Conservation (phyloP, 2,329 filamentous ascomycete species). For the Colletotrichum ledebouriae region DNA sequence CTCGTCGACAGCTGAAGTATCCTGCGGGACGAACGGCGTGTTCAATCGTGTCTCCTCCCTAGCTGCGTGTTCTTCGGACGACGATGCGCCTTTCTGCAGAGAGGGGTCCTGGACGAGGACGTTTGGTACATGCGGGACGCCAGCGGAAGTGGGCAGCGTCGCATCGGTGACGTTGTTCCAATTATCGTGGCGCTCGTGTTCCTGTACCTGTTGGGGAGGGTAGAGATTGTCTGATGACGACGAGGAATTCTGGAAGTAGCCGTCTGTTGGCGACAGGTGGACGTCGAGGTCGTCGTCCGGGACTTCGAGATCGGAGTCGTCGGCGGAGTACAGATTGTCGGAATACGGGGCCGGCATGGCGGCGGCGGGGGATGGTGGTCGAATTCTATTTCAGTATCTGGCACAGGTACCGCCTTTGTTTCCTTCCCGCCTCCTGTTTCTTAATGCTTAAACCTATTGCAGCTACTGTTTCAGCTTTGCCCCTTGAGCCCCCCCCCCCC, state of each 20-base stretch:
- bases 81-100: conserved; percentile 50
- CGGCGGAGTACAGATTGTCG: conserved; percentile 46
- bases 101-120: conserved; percentile 64
- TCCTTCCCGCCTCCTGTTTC: conserved; percentile 13
- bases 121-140: conserved; percentile 61
- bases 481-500: no score
- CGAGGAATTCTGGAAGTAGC: conserved; percentile 61
- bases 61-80: conserved; percentile 60
- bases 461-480: conserved; percentile 35
- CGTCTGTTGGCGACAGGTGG: conserved; percentile 63
- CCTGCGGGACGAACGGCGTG: conserved; percentile 38
- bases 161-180: conserved; percentile 43
- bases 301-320: conserved; percentile 36
- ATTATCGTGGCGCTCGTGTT: conserved; percentile 5
- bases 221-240: conserved; percentile 47
- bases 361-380: conserved; percentile 19
- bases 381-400: conserved; percentile 41
- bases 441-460: conserved; percentile 28
- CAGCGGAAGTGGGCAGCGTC: conserved; percentile 48
- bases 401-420: conserved; percentile 1
- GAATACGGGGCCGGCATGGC: conserved; percentile 63
- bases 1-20: conserved; percentile 23
- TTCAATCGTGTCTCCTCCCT: conserved; percentile 56
- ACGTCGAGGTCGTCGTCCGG: conserved; percentile 45
- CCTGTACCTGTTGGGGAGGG: conserved; percentile 42